Percentiles rank a stretch among this genome's conserved stretches.
phyloP scores from a whole-genome alignment of 129 eudicot genomes.

The Tanacetum coccineum region DNA sequence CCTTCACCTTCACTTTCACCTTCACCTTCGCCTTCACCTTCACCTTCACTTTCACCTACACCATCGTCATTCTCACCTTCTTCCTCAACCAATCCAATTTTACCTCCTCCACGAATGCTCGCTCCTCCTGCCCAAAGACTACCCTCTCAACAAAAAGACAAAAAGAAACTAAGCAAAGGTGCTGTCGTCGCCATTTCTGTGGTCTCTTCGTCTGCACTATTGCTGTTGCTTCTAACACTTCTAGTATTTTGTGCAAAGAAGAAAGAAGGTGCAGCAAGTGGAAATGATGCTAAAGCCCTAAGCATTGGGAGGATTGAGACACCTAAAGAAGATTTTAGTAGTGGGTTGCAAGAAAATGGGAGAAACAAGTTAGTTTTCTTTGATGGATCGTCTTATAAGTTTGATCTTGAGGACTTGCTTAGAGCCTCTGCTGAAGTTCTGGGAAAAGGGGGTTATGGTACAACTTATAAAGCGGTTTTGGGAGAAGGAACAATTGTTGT shows the following conservation, averaged over 20 bases:
- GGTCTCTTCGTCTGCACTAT: constrained; percentile 42
- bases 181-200: constrained; percentile 55
- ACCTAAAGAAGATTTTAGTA: constrained; percentile 63
- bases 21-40: constrained; percentile 33
- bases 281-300: constrained; percentile 37
- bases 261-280: constrained; percentile 27
- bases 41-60: constrained; percentile 27
- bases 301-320: constrained; percentile 43
- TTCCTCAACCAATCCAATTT: constrained; percentile 25
- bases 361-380: constrained; percentile 73
- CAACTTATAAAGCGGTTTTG: constrained; percentile 78
- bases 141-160: constrained; percentile 28
- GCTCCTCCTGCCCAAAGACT: constrained; percentile 35
- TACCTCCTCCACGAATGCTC: constrained; percentile 38
- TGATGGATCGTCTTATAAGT: constrained; percentile 45
- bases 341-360: constrained; percentile 63
- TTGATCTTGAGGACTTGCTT: constrained; percentile 88
- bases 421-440: constrained; percentile 95
- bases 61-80: constrained; percentile 21
- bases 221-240: constrained; percentile 32
- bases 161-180: constrained; percentile 47
- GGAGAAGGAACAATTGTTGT: constrained; percentile 79
- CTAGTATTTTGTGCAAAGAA: constrained; percentile 41
- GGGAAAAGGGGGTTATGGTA: constrained; percentile 87
- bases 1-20: constrained; percentile 24